phyloP scores from a whole-genome alignment of 2,329 filamentous ascomycete species.

The Neofusicoccum sp. region DNA sequence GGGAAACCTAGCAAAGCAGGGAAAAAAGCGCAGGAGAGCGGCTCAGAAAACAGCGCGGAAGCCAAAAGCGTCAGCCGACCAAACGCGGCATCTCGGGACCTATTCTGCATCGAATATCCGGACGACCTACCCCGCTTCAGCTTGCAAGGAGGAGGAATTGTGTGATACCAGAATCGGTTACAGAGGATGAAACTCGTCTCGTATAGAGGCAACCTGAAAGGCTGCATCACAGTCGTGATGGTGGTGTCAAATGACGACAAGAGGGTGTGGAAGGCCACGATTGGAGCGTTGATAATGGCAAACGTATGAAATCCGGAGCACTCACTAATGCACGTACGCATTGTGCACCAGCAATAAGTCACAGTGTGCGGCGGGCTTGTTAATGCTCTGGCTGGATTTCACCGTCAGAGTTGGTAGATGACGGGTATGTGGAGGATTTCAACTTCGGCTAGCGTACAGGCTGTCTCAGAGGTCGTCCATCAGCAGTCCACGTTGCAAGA shows the following conservation, averaged over 20 bases:
- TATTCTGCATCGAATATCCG: neutral
- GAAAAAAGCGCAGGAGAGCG: neutral
- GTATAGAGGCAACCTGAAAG: neutral
- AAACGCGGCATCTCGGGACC: neutral
- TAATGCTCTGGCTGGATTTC: too few relatives aligned
- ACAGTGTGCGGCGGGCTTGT: too few relatives aligned
- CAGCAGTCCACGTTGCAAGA: too few relatives aligned
- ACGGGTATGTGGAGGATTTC: too few relatives aligned
- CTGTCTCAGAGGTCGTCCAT: too few relatives aligned
- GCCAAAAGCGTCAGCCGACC: neutral
- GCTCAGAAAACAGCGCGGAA: neutral
- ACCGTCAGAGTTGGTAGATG: too few relatives aligned
- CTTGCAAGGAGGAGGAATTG: neutral
- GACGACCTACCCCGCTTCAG: slow-evolving; percentile 1
- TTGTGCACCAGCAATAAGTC: too few relatives aligned
- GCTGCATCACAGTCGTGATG: neutral
- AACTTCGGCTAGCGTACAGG: too few relatives aligned
- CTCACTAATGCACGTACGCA: too few relatives aligned
- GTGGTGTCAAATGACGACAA: neutral
- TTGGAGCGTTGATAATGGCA: too few relatives aligned
- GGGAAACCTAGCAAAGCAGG: neutral
- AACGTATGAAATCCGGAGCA: too few relatives aligned
- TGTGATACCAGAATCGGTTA: neutral
- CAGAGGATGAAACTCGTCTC: neutral
- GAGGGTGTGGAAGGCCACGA: neutral